Evolutionary conservation across 129 eudicot genomes (phyloP).

Genomic region (Daucus carota): DH1_v3.0 NC_030386.2:5071501-5072000

Average conservation of each 20-base stretch:
- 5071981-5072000: constrained; percentile 68
- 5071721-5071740: not conserved
- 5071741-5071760: not conserved
- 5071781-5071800: not conserved
- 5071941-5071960: constrained; percentile 57
- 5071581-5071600: not conserved
- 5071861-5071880: constrained; percentile 28
- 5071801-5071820: constrained; percentile 7
- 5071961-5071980: constrained; percentile 47
- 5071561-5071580: not conserved
- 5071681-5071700: not conserved
- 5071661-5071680: not conserved
- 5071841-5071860: constrained; percentile 8
- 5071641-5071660: not conserved
- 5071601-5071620: not conserved
- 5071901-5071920: constrained; percentile 38
- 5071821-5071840: constrained; percentile 1
- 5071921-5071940: constrained; percentile 65
- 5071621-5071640: not conserved
- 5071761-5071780: not conserved
- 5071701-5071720: not conserved
- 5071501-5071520: not conserved
- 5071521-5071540: not conserved
- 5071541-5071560: not conserved
- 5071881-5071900: constrained; percentile 55